These are phyloP conservation scores for Lactarius deliciosus DNA, from an alignment of 768 basidiomycete genomes.

Conservation along the genomic window DNA sequence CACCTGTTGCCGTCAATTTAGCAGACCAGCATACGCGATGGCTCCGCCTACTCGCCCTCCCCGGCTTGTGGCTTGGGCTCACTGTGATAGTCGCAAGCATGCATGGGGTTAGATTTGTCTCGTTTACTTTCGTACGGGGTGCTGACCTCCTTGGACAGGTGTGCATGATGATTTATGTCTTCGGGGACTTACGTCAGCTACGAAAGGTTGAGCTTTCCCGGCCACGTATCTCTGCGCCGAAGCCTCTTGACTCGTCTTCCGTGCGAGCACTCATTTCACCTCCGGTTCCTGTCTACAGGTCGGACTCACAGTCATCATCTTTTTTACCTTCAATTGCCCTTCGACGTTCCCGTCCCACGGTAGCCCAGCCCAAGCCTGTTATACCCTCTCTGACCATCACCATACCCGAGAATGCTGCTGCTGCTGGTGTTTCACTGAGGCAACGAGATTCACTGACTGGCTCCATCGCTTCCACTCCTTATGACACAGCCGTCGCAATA, in stretches of 20 bases:
- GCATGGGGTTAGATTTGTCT: conserved; percentile 51
- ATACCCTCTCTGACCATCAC: conserved; percentile 9
- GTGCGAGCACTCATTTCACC: conserved; percentile 25
- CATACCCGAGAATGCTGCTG: conserved; percentile 14
- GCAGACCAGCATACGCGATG: conserved; percentile 49
- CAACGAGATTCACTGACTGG: conserved; percentile 20
- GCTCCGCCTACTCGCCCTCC: conserved; percentile 58
- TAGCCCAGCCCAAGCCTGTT: background rate
- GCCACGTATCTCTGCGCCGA: conserved; percentile 57
- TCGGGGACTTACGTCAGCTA: conserved; percentile 76
- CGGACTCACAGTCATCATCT: conserved; percentile 21
- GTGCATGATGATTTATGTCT: conserved; percentile 75
- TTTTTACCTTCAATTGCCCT: conserved; percentile 23
- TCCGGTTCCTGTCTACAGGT: conserved; percentile 16
- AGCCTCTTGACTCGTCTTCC: conserved; percentile 25
- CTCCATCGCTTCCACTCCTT: conserved; percentile 25
- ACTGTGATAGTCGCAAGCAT: conserved; percentile 60
- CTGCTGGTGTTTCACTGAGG: conserved; percentile 1
- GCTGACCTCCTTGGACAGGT: conserved; percentile 34
- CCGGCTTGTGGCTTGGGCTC: conserved; percentile 70
- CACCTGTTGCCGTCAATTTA: conserved; percentile 44
- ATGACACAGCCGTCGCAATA: conserved; percentile 21
- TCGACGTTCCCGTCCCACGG: conserved; percentile 11
- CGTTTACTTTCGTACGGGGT: background rate
- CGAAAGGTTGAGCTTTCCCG: conserved; percentile 75